phyloP scores from a whole-genome alignment of 73 alveolate genomes.

The Symbiodinium pilosum region DNA sequence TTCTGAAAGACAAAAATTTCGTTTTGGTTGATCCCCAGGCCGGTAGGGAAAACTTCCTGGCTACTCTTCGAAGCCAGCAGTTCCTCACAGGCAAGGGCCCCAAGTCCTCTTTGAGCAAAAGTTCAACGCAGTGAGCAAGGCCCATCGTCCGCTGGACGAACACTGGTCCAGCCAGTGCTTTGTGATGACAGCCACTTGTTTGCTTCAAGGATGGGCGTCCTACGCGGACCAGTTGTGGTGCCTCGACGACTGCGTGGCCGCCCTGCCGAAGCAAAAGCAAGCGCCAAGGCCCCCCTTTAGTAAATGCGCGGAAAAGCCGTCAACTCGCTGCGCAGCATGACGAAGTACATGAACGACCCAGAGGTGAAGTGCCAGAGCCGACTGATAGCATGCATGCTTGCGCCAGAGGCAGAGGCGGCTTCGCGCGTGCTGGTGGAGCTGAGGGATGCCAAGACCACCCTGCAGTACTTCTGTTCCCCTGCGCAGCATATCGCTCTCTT shows the following conservation, averaged over 20 bases:
- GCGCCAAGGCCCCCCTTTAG: background rate
- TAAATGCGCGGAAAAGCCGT: background rate
- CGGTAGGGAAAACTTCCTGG: background rate
- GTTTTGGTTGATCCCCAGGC: background rate
- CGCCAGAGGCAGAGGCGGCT: background rate
- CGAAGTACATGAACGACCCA: background rate
- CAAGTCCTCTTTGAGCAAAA: background rate
- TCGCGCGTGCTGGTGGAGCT: background rate
- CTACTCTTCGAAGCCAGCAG: background rate
- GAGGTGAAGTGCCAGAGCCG: background rate
- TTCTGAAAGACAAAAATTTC: background rate
- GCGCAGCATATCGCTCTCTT: background rate
- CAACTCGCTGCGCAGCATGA: constrained; percentile 25
- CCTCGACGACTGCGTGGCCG: background rate
- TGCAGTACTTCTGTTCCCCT: background rate
- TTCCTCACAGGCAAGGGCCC: constrained; percentile 29
- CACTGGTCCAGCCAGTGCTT: constrained; percentile 21
- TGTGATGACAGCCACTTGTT: background rate
- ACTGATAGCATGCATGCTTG: background rate
- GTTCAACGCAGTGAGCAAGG: constrained; percentile 9
- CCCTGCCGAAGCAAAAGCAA: background rate
- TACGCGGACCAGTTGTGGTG: constrained; percentile 16
- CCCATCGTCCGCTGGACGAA: background rate
- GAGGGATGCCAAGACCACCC: background rate
- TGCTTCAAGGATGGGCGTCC: background rate